These are phyloP conservation scores for Strobilomyces dryophilus DNA, from an alignment of 768 basidiomycete species.

Conservation along the genomic window DNA sequence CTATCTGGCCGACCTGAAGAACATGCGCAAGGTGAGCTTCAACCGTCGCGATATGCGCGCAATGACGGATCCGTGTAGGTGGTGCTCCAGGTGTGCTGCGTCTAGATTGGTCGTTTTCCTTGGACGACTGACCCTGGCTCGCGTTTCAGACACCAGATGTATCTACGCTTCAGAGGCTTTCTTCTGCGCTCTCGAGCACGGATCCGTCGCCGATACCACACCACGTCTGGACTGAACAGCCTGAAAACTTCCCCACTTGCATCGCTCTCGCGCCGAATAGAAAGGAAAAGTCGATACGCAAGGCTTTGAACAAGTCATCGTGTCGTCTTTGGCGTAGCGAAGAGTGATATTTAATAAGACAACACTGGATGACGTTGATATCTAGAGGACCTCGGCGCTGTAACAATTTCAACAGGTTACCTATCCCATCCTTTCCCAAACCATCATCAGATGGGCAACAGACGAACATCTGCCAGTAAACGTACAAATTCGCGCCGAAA, in stretches of 20 bases:
- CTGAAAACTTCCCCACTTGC: slow-evolving; percentile 40
- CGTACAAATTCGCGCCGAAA: slow-evolving; percentile 42
- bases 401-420: slow-evolving; percentile 39
- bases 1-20: slow-evolving; percentile 35
- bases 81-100: slow-evolving; percentile 35
- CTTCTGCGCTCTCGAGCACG: slow-evolving; percentile 21
- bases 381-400: slow-evolving; percentile 12
- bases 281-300: slow-evolving; percentile 35
- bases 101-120: neutral
- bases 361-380: neutral
- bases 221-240: slow-evolving; percentile 43
- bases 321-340: slow-evolving; percentile 36
- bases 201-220: slow-evolving; percentile 31
- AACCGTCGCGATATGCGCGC: neutral
- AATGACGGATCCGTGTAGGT: slow-evolving; percentile 24
- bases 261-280: slow-evolving; percentile 42
- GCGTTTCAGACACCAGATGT: slow-evolving; percentile 30
- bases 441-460: slow-evolving; percentile 45
- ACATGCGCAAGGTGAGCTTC: slow-evolving; percentile 39
- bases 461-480: slow-evolving; percentile 43
- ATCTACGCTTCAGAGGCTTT: slow-evolving; percentile 31
- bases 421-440: slow-evolving; percentile 44
- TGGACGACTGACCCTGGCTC: neutral
- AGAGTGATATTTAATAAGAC: neutral
- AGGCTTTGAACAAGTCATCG: slow-evolving; percentile 38